These are phyloP conservation scores for Triangularia setosa DNA, from an alignment of 2,329 filamentous ascomycete genomes.

Conservation along the genomic window DNA sequence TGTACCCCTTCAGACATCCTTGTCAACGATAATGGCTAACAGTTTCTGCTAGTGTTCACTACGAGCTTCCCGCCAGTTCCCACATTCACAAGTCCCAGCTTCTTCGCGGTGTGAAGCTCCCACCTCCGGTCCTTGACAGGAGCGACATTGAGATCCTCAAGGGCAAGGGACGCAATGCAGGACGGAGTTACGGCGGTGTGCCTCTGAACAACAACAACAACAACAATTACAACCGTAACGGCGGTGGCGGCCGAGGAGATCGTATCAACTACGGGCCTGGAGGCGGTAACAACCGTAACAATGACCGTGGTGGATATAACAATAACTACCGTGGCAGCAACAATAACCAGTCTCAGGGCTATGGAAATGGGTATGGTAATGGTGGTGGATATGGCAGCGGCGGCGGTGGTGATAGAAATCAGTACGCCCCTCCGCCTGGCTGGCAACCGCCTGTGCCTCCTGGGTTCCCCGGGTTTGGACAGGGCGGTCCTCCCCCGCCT, in stretches of 20 bases:
- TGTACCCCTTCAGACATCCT: slow-evolving; percentile 34
- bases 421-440: slow-evolving; percentile 23
- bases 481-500: slow-evolving; percentile 44
- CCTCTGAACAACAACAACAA: slow-evolving; percentile 38
- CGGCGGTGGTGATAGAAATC: slow-evolving; percentile 5
- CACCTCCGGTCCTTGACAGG: slow-evolving; percentile 66
- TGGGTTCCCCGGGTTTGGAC: slow-evolving; percentile 41
- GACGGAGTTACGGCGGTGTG: slow-evolving; percentile 67
- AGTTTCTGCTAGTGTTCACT: slow-evolving; percentile 62
- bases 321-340: background rate
- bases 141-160: slow-evolving; percentile 72
- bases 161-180: slow-evolving; percentile 59
- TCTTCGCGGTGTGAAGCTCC: slow-evolving; percentile 74
- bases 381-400: slow-evolving; percentile 1
- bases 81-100: slow-evolving; percentile 91
- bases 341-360: slow-evolving; percentile 14
- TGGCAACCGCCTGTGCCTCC: slow-evolving; percentile 42
- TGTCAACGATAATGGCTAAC: slow-evolving; percentile 28
- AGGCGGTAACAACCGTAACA: background rate
- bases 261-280: slow-evolving; percentile 51
- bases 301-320: slow-evolving; percentile 18
- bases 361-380: slow-evolving; percentile 19
- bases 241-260: slow-evolving; percentile 43
- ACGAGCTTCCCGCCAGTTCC: slow-evolving; percentile 70
- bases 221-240: slow-evolving; percentile 34